Base-by-base conservation (phyloP, 768 basidiomycete genomes). In the Coprinopsis marcescibilis region DNA sequence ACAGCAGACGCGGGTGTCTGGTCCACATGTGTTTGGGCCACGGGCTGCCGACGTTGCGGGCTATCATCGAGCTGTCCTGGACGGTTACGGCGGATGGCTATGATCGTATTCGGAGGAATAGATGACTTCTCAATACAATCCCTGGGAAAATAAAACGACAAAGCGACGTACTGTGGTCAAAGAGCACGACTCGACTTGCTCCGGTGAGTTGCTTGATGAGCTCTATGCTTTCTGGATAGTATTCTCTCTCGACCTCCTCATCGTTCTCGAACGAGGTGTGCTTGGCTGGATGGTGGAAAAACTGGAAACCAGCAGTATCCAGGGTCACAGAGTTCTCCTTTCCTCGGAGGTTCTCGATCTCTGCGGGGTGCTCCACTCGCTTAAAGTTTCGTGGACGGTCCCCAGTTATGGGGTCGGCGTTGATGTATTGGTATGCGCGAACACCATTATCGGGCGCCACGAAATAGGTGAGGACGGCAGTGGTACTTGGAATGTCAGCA, bases 81-180 rank as follows among this genome's bases (percentile, higher is more conserved):
- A 5, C 65, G 59, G 21, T 61, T 66, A 26, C 73, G 71, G 15
- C 76, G 74, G 24, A 73, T 60, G n/a, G 75, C 75, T 76, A 34
- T 24, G 21, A n/a, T 4, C 12, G 7, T 12, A 19, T 24, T 27
- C 33, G 11, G 19, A 19, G 12, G 6, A 29, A 6, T 23, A 11
- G 4, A n/a, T n/a, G 12, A 1, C 29, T 32, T 39, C 24, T 4
- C 19, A 30, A 21, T 36, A 29, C 46, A 27, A 11, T n/a, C n/a
- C n/a, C n/a, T n/a, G n/a, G n/a, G n/a, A n/a, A n/a, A n/a, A n/a
- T n/a, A n/a, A n/a, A n/a, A n/a, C n/a, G n/a, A n/a, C n/a, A n/a
- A n/a, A n/a, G n/a, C n/a, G n/a, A 52, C 77, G 49, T 45, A 77
- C 80, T 81, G 57, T 81, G 80, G 53, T 82, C 79, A 48, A 82